phyloP scores from a whole-genome alignment of 768 basidiomycete species.

The Lanmaoa rubissima region DNA sequence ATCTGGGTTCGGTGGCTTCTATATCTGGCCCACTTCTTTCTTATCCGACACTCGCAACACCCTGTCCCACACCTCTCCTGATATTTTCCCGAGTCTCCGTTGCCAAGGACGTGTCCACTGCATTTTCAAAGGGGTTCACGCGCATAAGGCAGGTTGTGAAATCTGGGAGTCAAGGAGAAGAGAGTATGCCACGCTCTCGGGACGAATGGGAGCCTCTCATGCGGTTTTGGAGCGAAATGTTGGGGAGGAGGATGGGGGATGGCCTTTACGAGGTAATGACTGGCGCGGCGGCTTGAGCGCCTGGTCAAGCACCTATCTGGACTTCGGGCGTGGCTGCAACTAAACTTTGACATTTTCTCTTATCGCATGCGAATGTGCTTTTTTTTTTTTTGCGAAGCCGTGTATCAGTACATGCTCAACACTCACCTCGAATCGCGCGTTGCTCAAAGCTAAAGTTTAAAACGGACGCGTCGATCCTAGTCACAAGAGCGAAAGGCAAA shows the following conservation, averaged over 20 bases:
- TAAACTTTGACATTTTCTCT: background rate
- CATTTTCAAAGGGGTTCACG: conserved; percentile 61
- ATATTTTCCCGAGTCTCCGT: conserved; percentile 54
- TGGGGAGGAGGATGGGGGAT: conserved; percentile 54
- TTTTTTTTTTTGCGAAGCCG: no score
- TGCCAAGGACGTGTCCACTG: conserved; percentile 42
- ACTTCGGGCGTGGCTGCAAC: background rate
- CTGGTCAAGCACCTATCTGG: background rate
- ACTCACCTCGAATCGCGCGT: no score
- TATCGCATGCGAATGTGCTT: no score
- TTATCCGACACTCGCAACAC: conserved; percentile 58
- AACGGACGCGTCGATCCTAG: no score
- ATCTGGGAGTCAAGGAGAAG: conserved; percentile 26
- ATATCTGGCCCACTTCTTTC: conserved; percentile 76
- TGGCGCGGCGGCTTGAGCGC: conserved; percentile 12
- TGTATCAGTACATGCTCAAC: no score
- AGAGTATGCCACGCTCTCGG: conserved; percentile 73
- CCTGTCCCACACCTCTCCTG: conserved; percentile 61
- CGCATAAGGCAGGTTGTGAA: conserved; percentile 49
- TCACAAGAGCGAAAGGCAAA: no score
- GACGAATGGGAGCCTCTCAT: conserved; percentile 85
- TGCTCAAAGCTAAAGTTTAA: no score
- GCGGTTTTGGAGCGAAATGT: conserved; percentile 78
- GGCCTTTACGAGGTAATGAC: conserved; percentile 71
- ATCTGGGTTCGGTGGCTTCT: conserved; percentile 65